Evolutionary conservation across 2,329 filamentous ascomycete species (phyloP).

Genomic region (Catunica adiposa): DNA sequence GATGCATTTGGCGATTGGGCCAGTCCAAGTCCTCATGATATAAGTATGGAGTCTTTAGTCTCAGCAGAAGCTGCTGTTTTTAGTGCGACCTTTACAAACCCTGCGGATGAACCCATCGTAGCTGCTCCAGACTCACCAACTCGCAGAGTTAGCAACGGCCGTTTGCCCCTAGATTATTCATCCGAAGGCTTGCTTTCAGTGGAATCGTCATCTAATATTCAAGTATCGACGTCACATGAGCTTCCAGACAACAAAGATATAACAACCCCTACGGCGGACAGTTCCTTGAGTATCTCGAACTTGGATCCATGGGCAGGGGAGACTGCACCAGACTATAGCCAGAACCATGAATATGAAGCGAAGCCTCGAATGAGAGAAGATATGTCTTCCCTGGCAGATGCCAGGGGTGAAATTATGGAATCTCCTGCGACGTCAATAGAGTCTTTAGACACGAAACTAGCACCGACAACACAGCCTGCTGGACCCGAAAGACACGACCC

Average conservation of each 20-base stretch:
- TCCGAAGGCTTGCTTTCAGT: not conserved
- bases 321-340: constrained; percentile 2
- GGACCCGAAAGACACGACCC: not conserved
- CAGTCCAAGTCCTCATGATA: not conserved
- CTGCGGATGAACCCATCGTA: not conserved
- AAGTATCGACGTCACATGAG: not conserved
- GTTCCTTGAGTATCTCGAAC: not conserved
- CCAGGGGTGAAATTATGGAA: not conserved
- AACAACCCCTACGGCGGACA: not conserved
- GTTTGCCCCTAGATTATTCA: not conserved
- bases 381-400: not conserved
- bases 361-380: constrained; percentile 3
- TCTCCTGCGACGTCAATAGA: constrained; percentile 9
- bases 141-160: not conserved
- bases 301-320: constrained; percentile 12
- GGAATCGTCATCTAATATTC: too few species aligned
- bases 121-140: not conserved
- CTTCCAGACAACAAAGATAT: not conserved
- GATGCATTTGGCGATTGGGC: constrained; percentile 11
- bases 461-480: not conserved
- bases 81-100: constrained; percentile 5
- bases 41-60: not conserved
- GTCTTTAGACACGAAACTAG: not conserved
- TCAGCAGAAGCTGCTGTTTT: not conserved
- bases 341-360: not conserved